These are phyloP conservation scores for Helotiales sp. DNA, from an alignment of 2,329 filamentous ascomycete species.

Conservation along the genomic window DNA sequence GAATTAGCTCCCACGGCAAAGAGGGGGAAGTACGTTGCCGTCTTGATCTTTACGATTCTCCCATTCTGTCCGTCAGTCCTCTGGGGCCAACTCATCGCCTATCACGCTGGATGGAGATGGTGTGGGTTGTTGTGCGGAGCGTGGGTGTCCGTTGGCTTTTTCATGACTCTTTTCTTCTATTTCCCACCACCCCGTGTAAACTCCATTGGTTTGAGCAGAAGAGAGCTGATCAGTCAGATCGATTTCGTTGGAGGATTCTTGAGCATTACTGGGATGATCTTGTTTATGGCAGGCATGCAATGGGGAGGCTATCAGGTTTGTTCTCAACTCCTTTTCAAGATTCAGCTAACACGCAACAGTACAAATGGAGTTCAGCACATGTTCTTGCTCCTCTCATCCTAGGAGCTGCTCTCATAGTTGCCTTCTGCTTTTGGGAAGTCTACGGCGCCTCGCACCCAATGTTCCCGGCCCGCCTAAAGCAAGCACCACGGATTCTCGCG, in stretches of 20 bases:
- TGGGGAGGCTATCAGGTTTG: conserved; percentile 54
- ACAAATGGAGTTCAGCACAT: conserved; percentile 54
- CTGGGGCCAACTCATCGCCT: conserved; percentile 56
- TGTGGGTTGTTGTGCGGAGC: conserved; percentile 52
- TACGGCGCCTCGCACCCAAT: conserved; percentile 49
- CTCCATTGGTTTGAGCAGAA: conserved; percentile 38
- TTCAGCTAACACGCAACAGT: conserved; percentile 41
- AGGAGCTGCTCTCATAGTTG: conserved; percentile 46
- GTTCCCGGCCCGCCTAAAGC: conserved; percentile 51
- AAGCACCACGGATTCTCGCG: conserved; percentile 49
- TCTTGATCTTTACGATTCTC: conserved; percentile 59
- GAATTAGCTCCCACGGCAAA: conserved; percentile 67
- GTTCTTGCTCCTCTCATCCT: conserved; percentile 55
- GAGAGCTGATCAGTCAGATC: conserved; percentile 44
- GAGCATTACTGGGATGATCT: conserved; percentile 48
- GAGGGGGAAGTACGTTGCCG: conserved; percentile 60
- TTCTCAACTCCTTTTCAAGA: neutral
- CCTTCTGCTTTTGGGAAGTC: conserved; percentile 54
- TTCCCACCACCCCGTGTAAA: conserved; percentile 50
- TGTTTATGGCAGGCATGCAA: conserved; percentile 50
- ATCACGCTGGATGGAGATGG: conserved; percentile 52
- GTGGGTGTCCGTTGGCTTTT: conserved; percentile 52
- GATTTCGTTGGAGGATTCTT: conserved; percentile 53
- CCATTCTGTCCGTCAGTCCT: conserved; percentile 62
- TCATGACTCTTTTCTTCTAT: conserved; percentile 53